Evolutionary conservation across 768 basidiomycete genomes (phyloP), one percentile per base, ranked within the genome.

Genomic region (Trichaptum fuscoviolaceum): DNA sequence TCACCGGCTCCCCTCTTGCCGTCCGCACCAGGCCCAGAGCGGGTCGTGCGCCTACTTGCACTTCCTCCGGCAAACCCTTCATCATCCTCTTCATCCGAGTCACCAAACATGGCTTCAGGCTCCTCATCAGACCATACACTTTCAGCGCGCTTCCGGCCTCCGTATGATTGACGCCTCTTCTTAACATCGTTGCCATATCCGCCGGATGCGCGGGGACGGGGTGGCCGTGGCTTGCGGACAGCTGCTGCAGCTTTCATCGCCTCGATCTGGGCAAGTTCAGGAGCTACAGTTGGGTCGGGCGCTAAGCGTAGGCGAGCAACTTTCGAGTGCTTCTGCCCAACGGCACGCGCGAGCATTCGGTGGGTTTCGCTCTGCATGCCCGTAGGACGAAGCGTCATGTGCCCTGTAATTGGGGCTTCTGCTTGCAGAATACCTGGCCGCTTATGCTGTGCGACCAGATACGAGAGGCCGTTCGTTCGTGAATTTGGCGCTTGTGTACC

Each of bases 311-410:
- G 81, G 63, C 89, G 85, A 5, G 92, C 89, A 24, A 90, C 84
- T 73, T 92, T 92, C 76, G 82, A 89, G 77, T 95, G 90, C 75
- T 90, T 90, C 73, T 94, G 91, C 35, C 90, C 91, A 8, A 95
- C 92, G 52, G 92, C 88, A 42, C 89, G 87, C 7, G 94, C 95
- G 52, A 96, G 83, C 86, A 93, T 90, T 63, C 91, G 86, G 75
- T 96, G 94, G 17, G 92, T 92, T 76, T 92, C 90, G 5, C 90
- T 91, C 73, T 94, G 90, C 90, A 95, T 94, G 67, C 91, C 90
- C 3, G 92, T 91, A 2, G 95, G 95, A 2, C 90, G 88, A 67
- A 96, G 80, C 57, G 87, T 83, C 86, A 96, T 89, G 71, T 88
- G 87, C 57, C 94, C 94, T 1, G 92, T 91, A 66, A 95, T 82